These are phyloP conservation scores for Syzygium grande DNA, from an alignment of 345 rosid genomes.

Conservation along the genomic window DNA sequence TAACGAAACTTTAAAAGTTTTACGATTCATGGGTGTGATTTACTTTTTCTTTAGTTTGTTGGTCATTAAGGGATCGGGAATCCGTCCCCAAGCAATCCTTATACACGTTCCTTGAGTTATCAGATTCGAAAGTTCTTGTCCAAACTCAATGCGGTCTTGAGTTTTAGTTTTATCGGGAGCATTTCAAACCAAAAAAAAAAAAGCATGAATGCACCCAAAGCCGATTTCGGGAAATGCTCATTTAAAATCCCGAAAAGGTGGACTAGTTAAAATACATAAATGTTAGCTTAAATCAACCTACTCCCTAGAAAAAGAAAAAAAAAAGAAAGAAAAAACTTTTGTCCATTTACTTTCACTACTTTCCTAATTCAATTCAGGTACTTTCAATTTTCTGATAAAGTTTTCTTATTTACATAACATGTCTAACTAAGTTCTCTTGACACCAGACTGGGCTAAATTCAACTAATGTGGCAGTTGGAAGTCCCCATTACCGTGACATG, in stretches of 20 bases:
- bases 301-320: not conserved
- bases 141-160: not conserved
- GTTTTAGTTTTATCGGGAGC: not conserved
- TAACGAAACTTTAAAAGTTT: not conserved
- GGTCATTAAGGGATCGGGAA: not conserved
- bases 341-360: not conserved
- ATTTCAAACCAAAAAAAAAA: not conserved
- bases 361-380: not conserved
- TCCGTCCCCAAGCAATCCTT: not conserved
- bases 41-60: not conserved
- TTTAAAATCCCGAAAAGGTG: not conserved
- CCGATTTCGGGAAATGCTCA: not conserved
- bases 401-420: not conserved
- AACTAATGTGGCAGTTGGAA: not conserved
- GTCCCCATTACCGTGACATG: not conserved
- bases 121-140: not conserved
- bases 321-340: fast-evolving
- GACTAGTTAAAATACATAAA: not conserved
- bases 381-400: not conserved
- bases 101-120: not conserved
- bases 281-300: not conserved
- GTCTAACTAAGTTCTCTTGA: not conserved
- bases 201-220: not conserved
- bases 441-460: not conserved
- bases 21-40: fast-evolving